Evolutionary conservation across 1,284 basidiomycete species (phyloP), one percentile per base, ranked within the genome.

Genomic region (Ganoderma sinense): DNA sequence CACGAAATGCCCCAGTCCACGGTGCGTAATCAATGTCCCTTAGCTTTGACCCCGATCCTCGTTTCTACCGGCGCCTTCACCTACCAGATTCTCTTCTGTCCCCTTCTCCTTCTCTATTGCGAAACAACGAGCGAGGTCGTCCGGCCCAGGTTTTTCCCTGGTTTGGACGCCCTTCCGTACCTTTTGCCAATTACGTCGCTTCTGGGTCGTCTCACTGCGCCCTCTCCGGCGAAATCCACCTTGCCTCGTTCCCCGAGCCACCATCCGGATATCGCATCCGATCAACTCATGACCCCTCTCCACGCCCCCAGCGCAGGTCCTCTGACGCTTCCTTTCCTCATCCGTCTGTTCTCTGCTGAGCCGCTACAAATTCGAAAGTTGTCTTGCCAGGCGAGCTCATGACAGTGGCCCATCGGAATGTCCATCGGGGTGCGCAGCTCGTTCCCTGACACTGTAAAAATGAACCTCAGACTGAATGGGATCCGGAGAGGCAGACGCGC

Each of bases 261-360:
- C 41, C 16, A 39, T 65, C 67, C 70, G 72, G 72, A 68, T 69
- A 68, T 67, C 72, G 66, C 68, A 67, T 63, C 72, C 64, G 72
- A 73, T 73, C 70, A 73, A 59, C 70, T 45, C 72, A 71, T 70
- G 70, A 73, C 68, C 72, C 1, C 11, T 20, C 55, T 53, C 59
- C 59, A 33, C 33, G 16, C 43, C 43, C 41, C 33, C 31, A 43
- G 20, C 16, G 23, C 23, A 20, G 36, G 5, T 45, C 64, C 40
- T 58, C 29, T 43, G 36, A 43, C 62, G 8, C 53, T 59, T 53
- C 29, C 39, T 40, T 36, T 26, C 40, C 18, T 48, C 29, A 59
- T 61, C 67, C 31, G 51, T 33, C 36, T 36, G 43, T 60, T 23
- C 11, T 23, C 36, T 40, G 7, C 20, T 20, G 14, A 4, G 20